A percentile compares a stretch with the other conserved stretches of the same genome.
Conservation (phyloP, 768 basidiomycete species). For the Clathrus columnatus region DNA sequence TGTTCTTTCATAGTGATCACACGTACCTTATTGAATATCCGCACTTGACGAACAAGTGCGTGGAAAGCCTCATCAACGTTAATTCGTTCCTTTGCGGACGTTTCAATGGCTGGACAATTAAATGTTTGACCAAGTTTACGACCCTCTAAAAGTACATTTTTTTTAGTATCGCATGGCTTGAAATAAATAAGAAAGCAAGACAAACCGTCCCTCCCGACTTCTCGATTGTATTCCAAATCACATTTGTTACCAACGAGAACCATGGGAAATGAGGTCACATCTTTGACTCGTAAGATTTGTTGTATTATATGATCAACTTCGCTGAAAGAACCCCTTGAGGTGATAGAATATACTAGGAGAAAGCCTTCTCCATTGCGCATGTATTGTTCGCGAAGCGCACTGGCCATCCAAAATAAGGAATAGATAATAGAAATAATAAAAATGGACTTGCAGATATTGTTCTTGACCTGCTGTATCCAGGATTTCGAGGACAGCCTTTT, state of each 20-base stretch:
- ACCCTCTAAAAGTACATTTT: conserved; percentile 30
- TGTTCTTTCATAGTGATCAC: neutral
- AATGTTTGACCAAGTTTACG: conserved; percentile 30
- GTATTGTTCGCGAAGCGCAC: conserved; percentile 44
- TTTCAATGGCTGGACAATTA: conserved; percentile 32
- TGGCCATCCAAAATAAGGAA: conserved; percentile 12
- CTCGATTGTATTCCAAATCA: conserved; percentile 29
- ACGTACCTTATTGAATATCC: conserved; percentile 31
- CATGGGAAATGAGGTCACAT: conserved; percentile 33
- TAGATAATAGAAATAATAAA: neutral
- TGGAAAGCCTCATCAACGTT: conserved; percentile 37
- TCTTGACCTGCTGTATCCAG: conserved; percentile 44
- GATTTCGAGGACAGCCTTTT: conserved; percentile 36
- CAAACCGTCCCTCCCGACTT: conserved; percentile 31
- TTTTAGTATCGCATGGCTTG: too few relatives aligned
- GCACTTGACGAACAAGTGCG: conserved; percentile 30
- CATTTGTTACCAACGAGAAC: conserved; percentile 39
- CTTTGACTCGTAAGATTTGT: conserved; percentile 35
- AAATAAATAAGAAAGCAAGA: neutral
- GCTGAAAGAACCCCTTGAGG: conserved; percentile 35
- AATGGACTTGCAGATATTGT: conserved; percentile 32
- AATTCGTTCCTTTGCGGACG: conserved; percentile 34
- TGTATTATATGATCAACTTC: conserved; percentile 33
- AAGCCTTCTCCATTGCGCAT: conserved; percentile 40
- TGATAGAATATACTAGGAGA: conserved; percentile 39